These are phyloP conservation scores for Annulohypoxylon bovei DNA, from an alignment of 495 filamentous ascomycete genomes.

Conservation along the genomic window DNA sequence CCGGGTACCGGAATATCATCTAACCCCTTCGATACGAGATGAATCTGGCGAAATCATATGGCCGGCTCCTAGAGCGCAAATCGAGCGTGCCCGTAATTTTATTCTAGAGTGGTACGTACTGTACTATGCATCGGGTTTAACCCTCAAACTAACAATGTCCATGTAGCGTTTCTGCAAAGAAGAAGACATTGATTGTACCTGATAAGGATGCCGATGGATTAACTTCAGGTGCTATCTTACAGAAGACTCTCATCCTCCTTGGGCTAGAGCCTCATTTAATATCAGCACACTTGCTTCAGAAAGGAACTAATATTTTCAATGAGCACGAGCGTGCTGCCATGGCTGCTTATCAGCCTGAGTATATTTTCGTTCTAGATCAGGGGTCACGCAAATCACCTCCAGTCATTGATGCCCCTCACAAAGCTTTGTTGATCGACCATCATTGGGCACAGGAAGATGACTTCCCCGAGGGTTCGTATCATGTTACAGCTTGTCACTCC, in stretches of 20 bases:
- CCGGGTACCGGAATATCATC: slow-evolving; percentile 52
- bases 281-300: slow-evolving; percentile 61
- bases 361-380: slow-evolving; percentile 69
- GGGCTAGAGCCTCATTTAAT: slow-evolving; percentile 59
- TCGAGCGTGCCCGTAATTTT: slow-evolving; percentile 56
- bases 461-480: slow-evolving; percentile 59
- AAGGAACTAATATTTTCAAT: slow-evolving; percentile 62
- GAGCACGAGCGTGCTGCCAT: slow-evolving; percentile 58
- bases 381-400: slow-evolving; percentile 62
- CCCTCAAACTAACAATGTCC: slow-evolving; percentile 1
- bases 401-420: slow-evolving; percentile 52
- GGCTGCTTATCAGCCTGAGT: slow-evolving; percentile 55
- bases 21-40: slow-evolving; percentile 48
- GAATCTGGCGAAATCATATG: slow-evolving; percentile 58
- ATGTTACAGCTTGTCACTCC: slow-evolving; percentile 63
- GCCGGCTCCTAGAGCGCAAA: slow-evolving; percentile 62
- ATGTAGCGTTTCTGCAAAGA: slow-evolving; percentile 38
- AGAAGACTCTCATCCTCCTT: slow-evolving; percentile 62
- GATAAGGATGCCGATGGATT: slow-evolving; percentile 73
- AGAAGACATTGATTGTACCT: slow-evolving; percentile 61
- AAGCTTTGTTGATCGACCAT: slow-evolving; percentile 67
- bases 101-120: slow-evolving; percentile 63
- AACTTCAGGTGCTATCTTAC: slow-evolving; percentile 65
- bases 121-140: neutral
- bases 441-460: slow-evolving; percentile 59